A percentile compares a stretch with the other conserved stretches of the same genome.
phyloP scores from a whole-genome alignment of 257 asterid species.

The Nicotiana noctiflora region DNA sequence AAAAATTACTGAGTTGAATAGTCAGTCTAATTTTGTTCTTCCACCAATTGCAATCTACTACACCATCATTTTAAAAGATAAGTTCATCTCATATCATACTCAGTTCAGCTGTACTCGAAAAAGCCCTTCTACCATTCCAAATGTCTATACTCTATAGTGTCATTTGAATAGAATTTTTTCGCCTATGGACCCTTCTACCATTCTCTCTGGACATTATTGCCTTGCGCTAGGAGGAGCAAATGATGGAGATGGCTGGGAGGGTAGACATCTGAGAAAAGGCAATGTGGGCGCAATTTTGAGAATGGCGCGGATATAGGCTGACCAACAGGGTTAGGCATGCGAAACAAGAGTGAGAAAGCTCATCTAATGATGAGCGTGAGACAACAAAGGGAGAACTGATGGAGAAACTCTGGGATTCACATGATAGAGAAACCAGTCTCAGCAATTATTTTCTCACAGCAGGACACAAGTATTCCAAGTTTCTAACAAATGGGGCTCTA shows the following conservation, averaged over 20 bases:
- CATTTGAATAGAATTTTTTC: too few relatives aligned
- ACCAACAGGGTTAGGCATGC: background rate
- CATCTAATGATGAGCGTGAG: too few relatives aligned
- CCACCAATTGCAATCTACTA: background rate
- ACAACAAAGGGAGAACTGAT: background rate
- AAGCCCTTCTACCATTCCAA: background rate
- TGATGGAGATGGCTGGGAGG: background rate
- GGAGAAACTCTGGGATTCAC: background rate
- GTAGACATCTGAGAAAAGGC: background rate
- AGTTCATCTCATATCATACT: background rate
- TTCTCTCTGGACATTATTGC: background rate
- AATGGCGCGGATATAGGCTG: background rate
- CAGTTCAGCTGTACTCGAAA: background rate
- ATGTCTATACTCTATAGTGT: too few relatives aligned
- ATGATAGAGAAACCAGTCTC: background rate
- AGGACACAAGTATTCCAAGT: background rate
- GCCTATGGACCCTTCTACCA: background rate
- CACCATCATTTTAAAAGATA: background rate
- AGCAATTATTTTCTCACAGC: background rate
- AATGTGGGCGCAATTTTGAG: background rate
- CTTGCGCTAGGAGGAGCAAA: background rate
- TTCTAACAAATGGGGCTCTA: background rate
- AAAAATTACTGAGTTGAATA: too few relatives aligned
- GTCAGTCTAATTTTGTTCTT: background rate
- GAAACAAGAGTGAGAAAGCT: background rate